Evolutionary conservation across 768 basidiomycete genomes (phyloP).

Genomic region (Suillus cothurnatus): DNA sequence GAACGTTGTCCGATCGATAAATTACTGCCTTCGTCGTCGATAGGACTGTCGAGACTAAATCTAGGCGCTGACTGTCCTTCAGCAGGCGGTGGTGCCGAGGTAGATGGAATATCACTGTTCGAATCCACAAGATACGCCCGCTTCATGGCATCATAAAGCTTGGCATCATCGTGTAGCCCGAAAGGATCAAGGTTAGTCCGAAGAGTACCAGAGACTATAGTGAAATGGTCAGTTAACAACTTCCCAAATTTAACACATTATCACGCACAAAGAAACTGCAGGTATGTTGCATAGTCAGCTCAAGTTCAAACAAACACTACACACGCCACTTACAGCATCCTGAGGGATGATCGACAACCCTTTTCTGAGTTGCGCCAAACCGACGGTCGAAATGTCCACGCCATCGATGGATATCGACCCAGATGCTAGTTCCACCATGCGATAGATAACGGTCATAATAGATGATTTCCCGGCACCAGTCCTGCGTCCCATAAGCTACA

Average conservation of each 20-base stretch:
- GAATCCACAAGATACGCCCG: slow-evolving; percentile 80
- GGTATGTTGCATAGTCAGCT: not conserved
- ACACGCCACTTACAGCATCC: slow-evolving; percentile 55
- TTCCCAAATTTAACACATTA: not conserved
- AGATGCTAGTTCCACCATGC: slow-evolving; percentile 76
- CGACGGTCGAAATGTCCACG: slow-evolving; percentile 81
- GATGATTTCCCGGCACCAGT: slow-evolving; percentile 93
- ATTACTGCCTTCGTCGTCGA: slow-evolving; percentile 89
- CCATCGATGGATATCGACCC: slow-evolving; percentile 82
- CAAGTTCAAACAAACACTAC: slow-evolving; percentile 5
- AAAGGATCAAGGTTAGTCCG: slow-evolving; percentile 92
- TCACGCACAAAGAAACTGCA: slow-evolving; percentile 49
- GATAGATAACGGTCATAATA: slow-evolving; percentile 86
- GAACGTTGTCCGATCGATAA: slow-evolving; percentile 63
- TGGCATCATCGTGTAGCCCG: slow-evolving; percentile 73
- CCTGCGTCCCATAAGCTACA: slow-evolving; percentile 29
- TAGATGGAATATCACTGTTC: slow-evolving; percentile 22
- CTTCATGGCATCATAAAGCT: slow-evolving; percentile 84
- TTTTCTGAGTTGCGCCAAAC: slow-evolving; percentile 70
- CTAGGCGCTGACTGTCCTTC: slow-evolving; percentile 45
- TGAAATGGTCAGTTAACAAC: slow-evolving; percentile 10
- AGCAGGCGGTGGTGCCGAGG: slow-evolving; percentile 32
- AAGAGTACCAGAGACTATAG: slow-evolving; percentile 77
- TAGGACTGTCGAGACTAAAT: slow-evolving; percentile 72
- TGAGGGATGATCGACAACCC: slow-evolving; percentile 83